Evolutionary conservation across 1,139 yeast genomes (phyloP), one percentile per base, ranked within the genome.

Genomic region (Blastobotrys elegans): DNA sequence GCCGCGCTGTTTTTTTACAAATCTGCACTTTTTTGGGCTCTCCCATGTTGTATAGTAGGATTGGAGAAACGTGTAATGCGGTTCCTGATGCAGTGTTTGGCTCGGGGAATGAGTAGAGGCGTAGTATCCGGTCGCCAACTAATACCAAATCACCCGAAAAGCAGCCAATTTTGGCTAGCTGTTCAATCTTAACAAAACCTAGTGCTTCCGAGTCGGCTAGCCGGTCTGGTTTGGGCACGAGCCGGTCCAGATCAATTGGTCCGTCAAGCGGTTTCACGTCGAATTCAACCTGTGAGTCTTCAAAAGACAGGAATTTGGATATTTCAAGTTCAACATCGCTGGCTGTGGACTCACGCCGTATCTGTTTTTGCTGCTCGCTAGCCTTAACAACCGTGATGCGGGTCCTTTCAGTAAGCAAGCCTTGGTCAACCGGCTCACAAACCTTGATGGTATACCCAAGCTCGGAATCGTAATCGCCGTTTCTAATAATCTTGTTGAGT

Each of bases 371-470:
- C 4, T 8, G n/a, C 14, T 2, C 14, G 4, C 7, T 8, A 7
- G 27, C 67, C 70, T 52, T 73, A 75, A 81, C 75, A 43, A 84
- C 65, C 1, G 80, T 74, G n/a, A 84, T 67, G 24, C 69, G 69
- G 0, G 88, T 80, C 7, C 59, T 58, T 34, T 64, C 63, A 2
- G 75, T 63, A n/a, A 63, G 56, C 6, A 63, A 41, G 1, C 95
- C 95, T 60, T 84, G 94, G 38, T 77, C 77, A 1, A 79, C 73
- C 0, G 95, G 95, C 55, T 84, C 95, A 60, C 89, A 78, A 30
- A 82, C 73, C 6, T 76, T 62, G 4, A 85, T 74, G 7, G 56
- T 43, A 40, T 55, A 58, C 24, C 55, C 56, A 2, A 56, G 38
- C 7, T 48, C 54, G 1, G 55, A 50, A 24, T 61, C 46, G 29